Percentiles rank a stretch among this genome's conserved stretches.
Evolutionary conservation across 148 eudicot genomes (phyloP).

Genomic region (Rhododendron griersonianum): DNA sequence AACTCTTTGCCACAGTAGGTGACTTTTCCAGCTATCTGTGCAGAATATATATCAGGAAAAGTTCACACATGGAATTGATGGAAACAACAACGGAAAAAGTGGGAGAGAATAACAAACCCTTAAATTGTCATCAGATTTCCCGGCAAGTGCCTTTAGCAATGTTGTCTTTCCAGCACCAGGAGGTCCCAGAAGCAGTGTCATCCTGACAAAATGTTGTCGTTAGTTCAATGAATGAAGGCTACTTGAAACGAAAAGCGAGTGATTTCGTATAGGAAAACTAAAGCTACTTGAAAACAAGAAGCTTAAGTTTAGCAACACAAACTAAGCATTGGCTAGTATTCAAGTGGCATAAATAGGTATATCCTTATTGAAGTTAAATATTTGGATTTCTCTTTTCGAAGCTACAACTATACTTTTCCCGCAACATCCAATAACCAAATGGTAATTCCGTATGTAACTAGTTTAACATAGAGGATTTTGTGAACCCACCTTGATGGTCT

Average conservation of each 20-base stretch:
- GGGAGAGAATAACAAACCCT: not conserved
- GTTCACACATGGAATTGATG: not conserved
- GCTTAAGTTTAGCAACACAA: not conserved
- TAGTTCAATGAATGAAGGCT: not conserved
- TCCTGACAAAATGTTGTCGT: constrained; percentile 30
- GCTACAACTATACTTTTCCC: not conserved
- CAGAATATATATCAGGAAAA: not conserved
- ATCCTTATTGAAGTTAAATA: not conserved
- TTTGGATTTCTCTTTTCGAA: constrained; percentile 8
- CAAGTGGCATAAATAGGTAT: not conserved
- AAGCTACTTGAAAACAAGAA: not conserved
- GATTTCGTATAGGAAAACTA: no score
- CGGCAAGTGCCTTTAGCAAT: constrained; percentile 31
- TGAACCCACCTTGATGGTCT: constrained; percentile 29
- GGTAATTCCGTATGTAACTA: not conserved
- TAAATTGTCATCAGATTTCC: constrained; percentile 26
- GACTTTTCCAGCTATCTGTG: constrained; percentile 27
- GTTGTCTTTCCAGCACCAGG: constrained; percentile 42
- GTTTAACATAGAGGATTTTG: not conserved
- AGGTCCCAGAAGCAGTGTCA: constrained; percentile 41
- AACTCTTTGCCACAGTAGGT: constrained; percentile 36
- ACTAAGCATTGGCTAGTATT: not conserved
- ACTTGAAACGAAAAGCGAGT: not conserved
- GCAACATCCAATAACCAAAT: not conserved
- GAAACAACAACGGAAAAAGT: not conserved